Evolutionary conservation across 768 basidiomycete species (phyloP), one percentile per base, ranked within the genome.

Genomic region (Strobilomyces confusus): DNA sequence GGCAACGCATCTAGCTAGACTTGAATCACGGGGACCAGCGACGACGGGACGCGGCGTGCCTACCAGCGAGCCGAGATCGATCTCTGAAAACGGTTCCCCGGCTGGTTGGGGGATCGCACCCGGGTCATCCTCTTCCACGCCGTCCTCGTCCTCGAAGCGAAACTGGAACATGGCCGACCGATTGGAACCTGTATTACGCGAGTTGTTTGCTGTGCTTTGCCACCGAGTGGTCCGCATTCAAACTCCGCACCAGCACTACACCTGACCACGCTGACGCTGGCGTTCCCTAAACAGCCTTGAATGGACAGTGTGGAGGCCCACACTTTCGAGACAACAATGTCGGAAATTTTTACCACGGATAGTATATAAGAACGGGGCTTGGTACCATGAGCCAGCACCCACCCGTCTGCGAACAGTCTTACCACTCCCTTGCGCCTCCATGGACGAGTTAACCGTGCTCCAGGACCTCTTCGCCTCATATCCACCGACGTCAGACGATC

Each of bases 1-100:
- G 94, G 93, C 6, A 95, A 75, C 5, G 75, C 69, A 48, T 79
- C 74, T 49, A 94, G 67, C 92, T 94, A 73, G 56, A 60, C 57
- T 62, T 67, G 52, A 55, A 47, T 57, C 26, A 41, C 55, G 53
- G 23, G 20, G 53, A 44, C 49, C 60, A 53, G 37, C 19, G 17
- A 22, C 15, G 36, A 42, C 5, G 52, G 41, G 48, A 33, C 17
- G 26, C 36, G 48, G 19, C 32, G 41, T 33, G 66, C 71, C 48
- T 59, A 75, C 76, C 56, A 72, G 51, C 4, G 66, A 56, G 12
- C 60, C 54, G 6, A 74, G 54, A 22, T 59, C 52, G 1, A 73
- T 60, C 46, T 74, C 72, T 25, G 58, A 53, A 32, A 70, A 70
- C 0, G 63, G 52, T 14, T 57, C 54, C 6, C 46, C 47, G 7